Percentiles rank a stretch among this genome's conserved stretches.
Evolutionary conservation across 2,329 filamentous ascomycete genomes (phyloP).

Genomic region (Ophiostoma perfectum): DNA sequence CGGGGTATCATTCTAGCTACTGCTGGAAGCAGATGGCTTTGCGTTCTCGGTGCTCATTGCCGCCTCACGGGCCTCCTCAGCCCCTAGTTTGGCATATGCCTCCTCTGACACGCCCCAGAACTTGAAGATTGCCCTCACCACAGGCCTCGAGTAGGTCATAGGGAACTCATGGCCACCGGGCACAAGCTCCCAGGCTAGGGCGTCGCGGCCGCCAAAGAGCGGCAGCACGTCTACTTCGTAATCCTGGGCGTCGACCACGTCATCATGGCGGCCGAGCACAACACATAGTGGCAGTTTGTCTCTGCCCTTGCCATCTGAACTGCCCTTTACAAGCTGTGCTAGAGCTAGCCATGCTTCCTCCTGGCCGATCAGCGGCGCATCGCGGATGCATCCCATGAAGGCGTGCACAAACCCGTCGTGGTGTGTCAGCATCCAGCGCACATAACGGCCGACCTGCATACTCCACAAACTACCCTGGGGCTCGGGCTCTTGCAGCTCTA

Average conservation of each 20-base stretch:
- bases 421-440: slow-evolving; percentile 54
- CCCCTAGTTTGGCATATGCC: slow-evolving; percentile 8
- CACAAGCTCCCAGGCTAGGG: slow-evolving; percentile 47
- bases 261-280: slow-evolving; percentile 47
- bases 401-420: slow-evolving; percentile 55
- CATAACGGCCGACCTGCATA: slow-evolving; percentile 44
- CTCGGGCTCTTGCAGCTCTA: slow-evolving; percentile 25
- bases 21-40: no score
- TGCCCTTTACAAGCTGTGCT: slow-evolving; percentile 31
- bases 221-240: slow-evolving; percentile 47
- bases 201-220: slow-evolving; percentile 41
- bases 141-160: slow-evolving; percentile 47
- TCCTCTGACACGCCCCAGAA: slow-evolving; percentile 39
- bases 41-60: neutral
- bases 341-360: slow-evolving; percentile 47
- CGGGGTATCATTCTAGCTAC: neutral
- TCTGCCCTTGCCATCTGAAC: neutral
- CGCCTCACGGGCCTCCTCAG: slow-evolving; percentile 21
- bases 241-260: slow-evolving; percentile 48
- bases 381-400: slow-evolving; percentile 54
- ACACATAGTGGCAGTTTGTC: slow-evolving; percentile 43
- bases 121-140: slow-evolving; percentile 43
- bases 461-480: slow-evolving; percentile 36
- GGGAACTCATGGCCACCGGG: slow-evolving; percentile 58
- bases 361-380: slow-evolving; percentile 50